A percentile compares a stretch with the other conserved stretches of the same genome.
These are phyloP conservation scores for Coemansia sp. DNA, from an alignment of 192 early-diverging fungal genomes.

Conservation along the genomic window DNA sequence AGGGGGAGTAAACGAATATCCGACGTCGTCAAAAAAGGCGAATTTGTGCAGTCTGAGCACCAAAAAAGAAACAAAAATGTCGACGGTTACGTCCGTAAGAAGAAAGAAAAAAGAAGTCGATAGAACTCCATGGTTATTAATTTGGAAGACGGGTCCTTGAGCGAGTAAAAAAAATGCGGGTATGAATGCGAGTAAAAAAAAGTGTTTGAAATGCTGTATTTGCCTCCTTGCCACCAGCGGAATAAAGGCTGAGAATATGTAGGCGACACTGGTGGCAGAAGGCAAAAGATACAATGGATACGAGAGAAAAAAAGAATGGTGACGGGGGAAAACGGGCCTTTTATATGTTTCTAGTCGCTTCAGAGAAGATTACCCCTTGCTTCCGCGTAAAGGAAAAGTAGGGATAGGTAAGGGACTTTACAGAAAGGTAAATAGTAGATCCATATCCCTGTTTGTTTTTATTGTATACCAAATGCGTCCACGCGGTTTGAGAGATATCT, in stretches of 20 bases:
- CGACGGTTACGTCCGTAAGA: constrained; percentile 2
- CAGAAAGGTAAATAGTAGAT: not conserved
- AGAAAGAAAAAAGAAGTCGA: not conserved
- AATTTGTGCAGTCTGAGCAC: constrained; percentile 9
- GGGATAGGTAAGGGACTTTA: constrained; percentile 1
- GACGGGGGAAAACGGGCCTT: not conserved
- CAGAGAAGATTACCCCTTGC: not conserved
- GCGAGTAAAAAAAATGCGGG: not conserved
- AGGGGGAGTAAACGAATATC: not conserved
- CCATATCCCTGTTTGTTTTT: not conserved
- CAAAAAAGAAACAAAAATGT: constrained; percentile 3
- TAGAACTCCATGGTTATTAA: not conserved
- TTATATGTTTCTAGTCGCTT: not conserved
- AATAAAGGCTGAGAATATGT: not conserved
- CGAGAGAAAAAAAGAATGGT: not conserved
- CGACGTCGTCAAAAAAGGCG: constrained; percentile 5
- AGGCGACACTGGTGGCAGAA: not conserved
- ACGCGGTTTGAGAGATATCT: not conserved
- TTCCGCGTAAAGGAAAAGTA: not conserved
- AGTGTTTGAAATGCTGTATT: not conserved
- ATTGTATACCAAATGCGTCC: not conserved
- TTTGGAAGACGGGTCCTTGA: not conserved
- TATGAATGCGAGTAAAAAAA: not conserved
- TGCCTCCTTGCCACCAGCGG: constrained; percentile 3
- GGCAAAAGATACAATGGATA: not conserved